Base-by-base conservation (phyloP, 2,329 filamentous ascomycete genomes). In the Pezizomycotina sp. region DNA sequence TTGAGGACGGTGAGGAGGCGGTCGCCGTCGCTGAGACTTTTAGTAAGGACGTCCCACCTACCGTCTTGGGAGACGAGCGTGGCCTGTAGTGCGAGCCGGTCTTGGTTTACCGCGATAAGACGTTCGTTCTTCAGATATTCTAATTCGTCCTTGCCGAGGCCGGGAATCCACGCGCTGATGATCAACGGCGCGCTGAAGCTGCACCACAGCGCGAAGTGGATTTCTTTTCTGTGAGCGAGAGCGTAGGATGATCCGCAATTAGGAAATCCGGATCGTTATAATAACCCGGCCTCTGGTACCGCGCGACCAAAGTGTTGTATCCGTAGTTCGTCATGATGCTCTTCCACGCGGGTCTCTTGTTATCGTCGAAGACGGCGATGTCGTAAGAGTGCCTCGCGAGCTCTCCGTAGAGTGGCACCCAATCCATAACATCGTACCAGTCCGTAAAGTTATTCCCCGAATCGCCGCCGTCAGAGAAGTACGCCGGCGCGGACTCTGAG, bases 311-410 rank as follows among this genome's bases (percentile, higher is more conserved):
- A 5, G 58, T 53, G 32, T 63, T 52, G 38, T 59, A 60, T 22
- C 55, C 55, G 38, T 65, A 65, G 44, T 66, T 66, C 42, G 55
- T 56, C 55, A 62, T 58, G 36, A 66, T 57, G 40, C 60, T 63
- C 20, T 60, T 55, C 63, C 63, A 66, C 4, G 58, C 57, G 27
- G 55, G 58, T n/a, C n/a, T n/a, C 13, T 56, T 58, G 10, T 57
- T 50, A 9, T 54, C 54, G 29, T 47, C 52, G 43, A 62, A 64
- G 1, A 57, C 58, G 15, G 58, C 52, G 31, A 64, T 56, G 37
- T 60, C 62, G 15, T 55, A 50, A 3, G 59, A 63, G 43, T 64
- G 62, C 4, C 61, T 54, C 1, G 62, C 60, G 2, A 64, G 53
- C 43, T 64, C 58, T 1, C 60, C 60, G 26, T 53, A 59, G 2